These are phyloP conservation scores for Anisodus acutangulus DNA, from an alignment of 257 asterid genomes.

Conservation along the genomic window DNA sequence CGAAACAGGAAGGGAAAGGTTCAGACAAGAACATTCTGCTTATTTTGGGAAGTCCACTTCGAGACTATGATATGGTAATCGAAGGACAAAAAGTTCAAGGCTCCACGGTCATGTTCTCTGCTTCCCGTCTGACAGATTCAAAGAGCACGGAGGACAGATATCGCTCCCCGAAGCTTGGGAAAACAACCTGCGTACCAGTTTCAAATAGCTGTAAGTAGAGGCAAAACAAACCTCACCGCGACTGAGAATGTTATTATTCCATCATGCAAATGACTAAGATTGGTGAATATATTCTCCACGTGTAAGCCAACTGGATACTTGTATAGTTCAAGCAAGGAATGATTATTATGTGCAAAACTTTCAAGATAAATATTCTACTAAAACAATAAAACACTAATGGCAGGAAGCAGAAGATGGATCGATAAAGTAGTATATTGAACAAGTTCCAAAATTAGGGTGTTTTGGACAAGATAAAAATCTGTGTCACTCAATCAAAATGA, in stretches of 20 bases:
- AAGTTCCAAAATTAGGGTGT: background rate
- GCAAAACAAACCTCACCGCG: background rate
- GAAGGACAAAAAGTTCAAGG: slow-evolving; percentile 42
- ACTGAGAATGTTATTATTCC: background rate
- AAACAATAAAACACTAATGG: background rate
- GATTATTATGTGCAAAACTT: background rate
- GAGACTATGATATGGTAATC: background rate
- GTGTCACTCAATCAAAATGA: background rate
- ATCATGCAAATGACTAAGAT: background rate
- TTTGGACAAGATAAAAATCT: background rate
- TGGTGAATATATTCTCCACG: background rate
- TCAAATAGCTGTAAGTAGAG: background rate
- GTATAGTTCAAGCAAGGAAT: background rate
- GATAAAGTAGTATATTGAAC: background rate
- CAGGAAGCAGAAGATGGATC: slow-evolving; percentile 20
- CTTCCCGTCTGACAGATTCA: slow-evolving; percentile 74
- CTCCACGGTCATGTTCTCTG: slow-evolving; percentile 79
- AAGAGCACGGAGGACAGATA: slow-evolving; percentile 86
- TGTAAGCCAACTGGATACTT: background rate
- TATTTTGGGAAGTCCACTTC: too few species aligned
- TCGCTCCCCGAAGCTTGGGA: slow-evolving; percentile 94
- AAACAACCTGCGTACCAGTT: slow-evolving; percentile 56
- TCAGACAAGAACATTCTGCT: slow-evolving; percentile 11
- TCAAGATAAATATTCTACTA: background rate
- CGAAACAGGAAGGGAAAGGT: background rate